These are phyloP conservation scores for Mucor plumbeus DNA, from an alignment of 371 early-diverging fungal species.

Conservation along the genomic window DNA sequence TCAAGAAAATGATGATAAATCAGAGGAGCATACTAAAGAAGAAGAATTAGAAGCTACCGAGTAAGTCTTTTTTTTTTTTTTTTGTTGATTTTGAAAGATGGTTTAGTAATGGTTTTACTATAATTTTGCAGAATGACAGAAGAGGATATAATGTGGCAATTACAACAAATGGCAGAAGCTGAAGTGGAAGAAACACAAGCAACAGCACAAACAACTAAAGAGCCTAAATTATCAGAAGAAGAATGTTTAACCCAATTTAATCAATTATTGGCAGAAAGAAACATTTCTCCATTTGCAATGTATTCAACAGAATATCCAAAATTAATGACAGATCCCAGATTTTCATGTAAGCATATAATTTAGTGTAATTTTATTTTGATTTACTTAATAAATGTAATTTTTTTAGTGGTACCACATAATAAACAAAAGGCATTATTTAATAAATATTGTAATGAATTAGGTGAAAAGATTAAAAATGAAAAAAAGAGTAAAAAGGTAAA, in stretches of 20 bases:
- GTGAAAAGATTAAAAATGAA: slow-evolving; percentile 57
- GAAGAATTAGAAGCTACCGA: slow-evolving; percentile 26
- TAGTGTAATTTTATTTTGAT: slow-evolving; percentile 17
- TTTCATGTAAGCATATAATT: slow-evolving; percentile 41
- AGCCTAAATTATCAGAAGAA: slow-evolving; percentile 33
- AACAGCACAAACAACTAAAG: slow-evolving; percentile 2
- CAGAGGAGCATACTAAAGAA: slow-evolving; percentile 13
- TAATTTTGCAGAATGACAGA: slow-evolving; percentile 63
- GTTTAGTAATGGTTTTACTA: background rate
- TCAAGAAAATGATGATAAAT: slow-evolving; percentile 6
- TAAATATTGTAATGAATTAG: slow-evolving; percentile 67
- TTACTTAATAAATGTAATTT: slow-evolving; percentile 5
- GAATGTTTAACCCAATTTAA: slow-evolving; percentile 47
- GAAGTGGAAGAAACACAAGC: slow-evolving; percentile 22
- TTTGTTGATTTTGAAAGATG: background rate
- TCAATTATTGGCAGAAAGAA: slow-evolving; percentile 68
- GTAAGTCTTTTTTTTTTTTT: no score
- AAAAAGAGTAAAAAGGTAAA: slow-evolving; percentile 47
- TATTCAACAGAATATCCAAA: slow-evolving; percentile 73
- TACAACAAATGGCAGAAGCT: slow-evolving; percentile 60
- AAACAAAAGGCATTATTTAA: slow-evolving; percentile 71
- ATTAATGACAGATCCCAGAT: slow-evolving; percentile 63
- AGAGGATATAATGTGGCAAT: slow-evolving; percentile 73
- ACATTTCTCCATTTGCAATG: slow-evolving; percentile 75
- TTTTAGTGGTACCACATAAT: slow-evolving; percentile 38